Conservation (phyloP, 768 basidiomycete species). For the Tulasnella sp. region DNA sequence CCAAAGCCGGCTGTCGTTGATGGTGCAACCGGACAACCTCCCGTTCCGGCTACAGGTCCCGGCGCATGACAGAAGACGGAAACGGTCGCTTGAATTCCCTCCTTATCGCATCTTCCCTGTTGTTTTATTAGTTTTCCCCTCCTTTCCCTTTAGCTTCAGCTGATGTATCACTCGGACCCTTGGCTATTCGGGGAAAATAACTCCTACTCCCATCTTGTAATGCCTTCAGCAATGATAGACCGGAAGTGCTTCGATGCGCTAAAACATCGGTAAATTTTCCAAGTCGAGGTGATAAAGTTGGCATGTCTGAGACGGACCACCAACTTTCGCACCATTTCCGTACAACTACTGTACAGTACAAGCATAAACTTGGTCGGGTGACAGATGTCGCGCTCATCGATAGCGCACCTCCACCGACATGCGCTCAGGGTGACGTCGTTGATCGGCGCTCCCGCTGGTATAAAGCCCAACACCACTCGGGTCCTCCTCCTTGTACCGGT, state of each 20-base stretch:
- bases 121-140: slow-evolving; percentile 2
- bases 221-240: neutral
- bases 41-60: neutral
- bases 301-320: neutral
- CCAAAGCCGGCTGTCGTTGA: slow-evolving; percentile 56
- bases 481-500: neutral
- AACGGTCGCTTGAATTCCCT: neutral
- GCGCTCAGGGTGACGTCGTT: slow-evolving; percentile 2
- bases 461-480: neutral
- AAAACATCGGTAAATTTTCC: neutral
- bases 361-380: neutral
- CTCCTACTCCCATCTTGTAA: neutral
- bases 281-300: slow-evolving; percentile 13
- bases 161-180: neutral
- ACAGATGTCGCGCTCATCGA: slow-evolving; percentile 6
- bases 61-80: neutral
- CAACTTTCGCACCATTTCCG: neutral
- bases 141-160: neutral
- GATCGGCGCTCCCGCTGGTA: neutral
- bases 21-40: slow-evolving; percentile 46
- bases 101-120: slow-evolving; percentile 2
- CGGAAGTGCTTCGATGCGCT: slow-evolving; percentile 2
- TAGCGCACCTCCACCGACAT: neutral
- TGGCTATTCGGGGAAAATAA: neutral
- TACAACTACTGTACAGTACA: neutral